Evolutionary conservation across 2,329 filamentous ascomycete genomes (phyloP), one percentile per base, ranked within the genome.

Genomic region (Orbilia javanica): DNA sequence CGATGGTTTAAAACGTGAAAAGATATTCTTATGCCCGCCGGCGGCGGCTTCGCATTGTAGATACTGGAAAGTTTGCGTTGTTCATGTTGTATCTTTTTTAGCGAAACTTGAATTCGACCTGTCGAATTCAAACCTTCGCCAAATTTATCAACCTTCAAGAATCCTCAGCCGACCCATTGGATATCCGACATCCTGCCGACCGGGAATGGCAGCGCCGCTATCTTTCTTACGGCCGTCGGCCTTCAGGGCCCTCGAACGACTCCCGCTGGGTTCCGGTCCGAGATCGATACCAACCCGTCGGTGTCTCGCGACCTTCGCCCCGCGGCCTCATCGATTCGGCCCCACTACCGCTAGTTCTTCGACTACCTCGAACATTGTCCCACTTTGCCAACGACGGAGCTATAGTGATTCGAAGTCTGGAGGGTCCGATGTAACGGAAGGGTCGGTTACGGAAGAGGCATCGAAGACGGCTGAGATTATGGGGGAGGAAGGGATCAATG

Each of bases 391-490:
- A n/a, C 60, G 65, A 42, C 67, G 74, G 4, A 48, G 31, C 8
- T 78, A 78, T 42, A 57, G 46, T 8, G 34, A 46, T 42, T 72
- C 62, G 31, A 53, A 55, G 34, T 27, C 57, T 10, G 71, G 55
- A 20, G 57, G 64, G 8, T 44, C 48, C 20, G 66, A 10, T 18
- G 4, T 7, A 4, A 20, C 18, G 15, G 42, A 63, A 11, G 73
- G 64, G 18, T 36, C 66, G 39, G 48, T 79, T 50, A 79, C 69
- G 6, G 75, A 79, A 48, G 75, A 79, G 42, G 48, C 75, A 4
- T 62, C 48, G 2, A 27, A 62, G 20, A 74, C 63, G 4, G 55
- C 63, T 27, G 69, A 74, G 57, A 69, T 79, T 36, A 69, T 79
- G 69, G 75, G 75, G 10, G 69, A 72, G 5, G 75, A 79, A 29